Evolutionary conservation across 2,329 filamentous ascomycete genomes (phyloP), one percentile per base, ranked within the genome.

Genomic region (Zopfia rhizophila): DNA sequence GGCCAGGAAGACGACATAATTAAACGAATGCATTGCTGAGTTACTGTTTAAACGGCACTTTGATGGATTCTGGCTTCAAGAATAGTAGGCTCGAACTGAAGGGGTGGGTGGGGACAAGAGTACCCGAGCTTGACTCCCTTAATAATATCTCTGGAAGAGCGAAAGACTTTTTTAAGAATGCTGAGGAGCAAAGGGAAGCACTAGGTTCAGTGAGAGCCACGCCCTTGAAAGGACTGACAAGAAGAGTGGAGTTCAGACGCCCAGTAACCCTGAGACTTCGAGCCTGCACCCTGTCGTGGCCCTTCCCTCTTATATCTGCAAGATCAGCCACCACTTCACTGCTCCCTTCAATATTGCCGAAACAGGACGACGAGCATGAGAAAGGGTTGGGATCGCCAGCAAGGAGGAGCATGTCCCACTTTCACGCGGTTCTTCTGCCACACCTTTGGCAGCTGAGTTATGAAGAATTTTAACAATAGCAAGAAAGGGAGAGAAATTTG

Each of bases 331-430:
- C 24, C n/a, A n/a, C n/a, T n/a, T n/a, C n/a, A n/a, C n/a, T n/a
- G n/a, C n/a, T n/a, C n/a, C 51, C 51, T 62, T 57, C 56, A 55
- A 64, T 62, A 58, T n/a, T n/a, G n/a, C n/a, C n/a, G n/a, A n/a
- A n/a, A n/a, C 53, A 44, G 42, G 41, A 39, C 51, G 58, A 51
- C 36, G 39, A 52, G 51, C 39, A 50, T 48, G 51, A 47, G 51
- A 54, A 57, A 38, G 54, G 18, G 13, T 29, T 17, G 32, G 45
- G 61, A 66, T 64, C 58, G 36, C 49, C 62, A 48, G 63, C 55
- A 68, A 65, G 64, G 61, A 65, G 56, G 63, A 59, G 61, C 58
- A 61, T 51, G 33, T 43, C 39, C 50, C 49, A 56, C 48, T 44
- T 53, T 39, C 37, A 48, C 38, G 24, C 45, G 48, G 35, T n/a